A percentile compares a stretch with the other conserved stretches of the same genome.
Conservation (phyloP, 2,329 filamentous ascomycete species). For the Chrysosporium queenslandicum region DNA sequence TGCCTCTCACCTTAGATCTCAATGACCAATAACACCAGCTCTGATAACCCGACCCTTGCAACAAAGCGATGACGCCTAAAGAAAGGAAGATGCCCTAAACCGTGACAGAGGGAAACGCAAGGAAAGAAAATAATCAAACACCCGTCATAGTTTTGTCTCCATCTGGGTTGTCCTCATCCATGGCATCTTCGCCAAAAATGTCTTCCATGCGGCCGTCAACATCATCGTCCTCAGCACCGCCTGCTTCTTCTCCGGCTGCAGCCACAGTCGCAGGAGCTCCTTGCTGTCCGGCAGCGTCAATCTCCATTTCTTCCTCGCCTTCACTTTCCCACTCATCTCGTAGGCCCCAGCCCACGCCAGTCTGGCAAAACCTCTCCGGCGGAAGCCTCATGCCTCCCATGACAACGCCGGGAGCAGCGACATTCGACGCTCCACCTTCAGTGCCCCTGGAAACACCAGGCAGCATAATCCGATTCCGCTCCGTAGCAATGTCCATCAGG, state of each 20-base stretch:
- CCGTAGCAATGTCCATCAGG: constrained; percentile 47
- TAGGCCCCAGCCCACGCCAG: constrained; percentile 47
- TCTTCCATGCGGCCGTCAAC: constrained; percentile 41
- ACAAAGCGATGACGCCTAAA: not conserved
- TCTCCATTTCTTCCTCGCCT: constrained; percentile 16
- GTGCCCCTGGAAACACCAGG: constrained; percentile 46
- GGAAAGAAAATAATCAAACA: constrained; percentile 22
- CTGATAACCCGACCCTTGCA: not conserved
- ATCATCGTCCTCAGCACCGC: constrained; percentile 32
- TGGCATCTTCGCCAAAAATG: constrained; percentile 37
- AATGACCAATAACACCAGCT: constrained; percentile 4
- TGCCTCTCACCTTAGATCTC: not conserved
- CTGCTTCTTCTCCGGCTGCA: constrained; percentile 25
- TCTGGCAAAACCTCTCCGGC: constrained; percentile 52
- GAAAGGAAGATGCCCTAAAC: not conserved
- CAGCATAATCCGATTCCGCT: constrained; percentile 45
- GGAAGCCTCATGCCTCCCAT: constrained; percentile 50
- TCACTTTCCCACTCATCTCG: constrained; percentile 39
- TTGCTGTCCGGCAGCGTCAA: constrained; percentile 17
- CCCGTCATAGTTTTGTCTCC: constrained; percentile 37
- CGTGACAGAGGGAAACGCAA: not conserved
- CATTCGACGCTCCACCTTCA: constrained; percentile 17
- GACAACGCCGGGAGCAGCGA: constrained; percentile 26
- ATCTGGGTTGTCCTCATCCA: constrained; percentile 29
- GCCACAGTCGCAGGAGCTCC: constrained; percentile 12